A percentile compares a stretch with the other conserved stretches of the same genome.
phyloP scores from a whole-genome alignment of 495 filamentous ascomycete species.

The Bombardia bombarda region DNA sequence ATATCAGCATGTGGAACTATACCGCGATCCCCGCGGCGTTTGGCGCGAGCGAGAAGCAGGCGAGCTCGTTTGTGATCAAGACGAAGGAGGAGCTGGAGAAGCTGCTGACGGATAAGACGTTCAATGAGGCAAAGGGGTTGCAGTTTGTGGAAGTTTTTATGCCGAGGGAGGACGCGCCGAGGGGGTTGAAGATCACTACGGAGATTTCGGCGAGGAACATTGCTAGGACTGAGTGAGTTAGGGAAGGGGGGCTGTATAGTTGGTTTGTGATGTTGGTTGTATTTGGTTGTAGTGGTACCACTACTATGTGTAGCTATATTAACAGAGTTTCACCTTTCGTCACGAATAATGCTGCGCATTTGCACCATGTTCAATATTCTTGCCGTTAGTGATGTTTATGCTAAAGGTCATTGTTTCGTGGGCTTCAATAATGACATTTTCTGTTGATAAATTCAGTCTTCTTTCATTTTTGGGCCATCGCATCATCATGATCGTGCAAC shows the following conservation, averaged over 20 bases:
- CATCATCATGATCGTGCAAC: no score
- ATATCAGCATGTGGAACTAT: constrained; percentile 68
- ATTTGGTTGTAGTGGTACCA: not conserved
- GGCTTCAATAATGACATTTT: no score
- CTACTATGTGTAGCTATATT: no score
- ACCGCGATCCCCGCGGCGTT: constrained; percentile 60
- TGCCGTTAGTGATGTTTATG: no score
- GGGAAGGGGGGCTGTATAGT: not conserved
- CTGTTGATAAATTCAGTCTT: no score
- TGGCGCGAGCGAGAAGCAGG: constrained; percentile 48
- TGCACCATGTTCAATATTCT: no score
- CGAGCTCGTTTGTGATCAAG: constrained; percentile 60
- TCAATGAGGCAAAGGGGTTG: constrained; percentile 40
- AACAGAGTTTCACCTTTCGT: no score
- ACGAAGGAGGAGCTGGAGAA: constrained; percentile 61
- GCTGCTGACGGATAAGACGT: constrained; percentile 60
- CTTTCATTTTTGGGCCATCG: no score
- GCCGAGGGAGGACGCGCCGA: constrained; percentile 72
- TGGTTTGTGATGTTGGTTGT: not conserved
- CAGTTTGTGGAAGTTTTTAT: constrained; percentile 85
- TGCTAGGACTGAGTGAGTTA: constrained; percentile 26
- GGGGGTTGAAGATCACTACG: constrained; percentile 62
- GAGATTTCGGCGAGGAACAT: constrained; percentile 55
- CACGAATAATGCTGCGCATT: no score
- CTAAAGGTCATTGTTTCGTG: no score